Percentiles rank a stretch among this genome's conserved stretches.
These are phyloP conservation scores for Pulveroboletus sp. DNA, from an alignment of 768 basidiomycete species.

Conservation along the genomic window DNA sequence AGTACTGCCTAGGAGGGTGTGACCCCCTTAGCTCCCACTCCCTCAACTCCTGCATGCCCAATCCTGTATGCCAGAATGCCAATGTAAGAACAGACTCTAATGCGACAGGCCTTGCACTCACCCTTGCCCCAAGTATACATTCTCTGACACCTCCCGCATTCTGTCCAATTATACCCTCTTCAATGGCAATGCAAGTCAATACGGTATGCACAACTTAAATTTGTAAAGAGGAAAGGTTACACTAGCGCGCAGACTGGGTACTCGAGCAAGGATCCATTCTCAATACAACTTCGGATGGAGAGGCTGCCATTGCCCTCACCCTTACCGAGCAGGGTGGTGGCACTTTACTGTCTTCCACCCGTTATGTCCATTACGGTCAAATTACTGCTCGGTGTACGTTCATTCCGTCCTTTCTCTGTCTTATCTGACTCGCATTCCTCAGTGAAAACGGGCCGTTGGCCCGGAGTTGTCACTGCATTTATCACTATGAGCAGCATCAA, in stretches of 20 bases:
- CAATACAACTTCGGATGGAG: conserved; percentile 53
- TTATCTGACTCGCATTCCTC: background rate
- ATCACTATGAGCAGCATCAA: conserved; percentile 82
- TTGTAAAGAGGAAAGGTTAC: background rate
- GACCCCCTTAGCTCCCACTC: conserved; percentile 67
- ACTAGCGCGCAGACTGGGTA: conserved; percentile 53
- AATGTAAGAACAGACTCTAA: conserved; percentile 37
- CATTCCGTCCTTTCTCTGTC: background rate
- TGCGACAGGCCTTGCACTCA: background rate
- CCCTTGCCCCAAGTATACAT: conserved; percentile 43
- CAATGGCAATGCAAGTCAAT: conserved; percentile 68
- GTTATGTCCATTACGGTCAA: conserved; percentile 77
- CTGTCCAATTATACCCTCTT: conserved; percentile 61
- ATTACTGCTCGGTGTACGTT: conserved; percentile 57
- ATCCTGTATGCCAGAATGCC: conserved; percentile 63
- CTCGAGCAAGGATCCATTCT: conserved; percentile 63
- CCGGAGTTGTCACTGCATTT: conserved; percentile 78
- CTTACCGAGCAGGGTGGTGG: conserved; percentile 72
- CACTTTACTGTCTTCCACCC: conserved; percentile 72
- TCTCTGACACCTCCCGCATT: conserved; percentile 62
- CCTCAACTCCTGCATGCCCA: conserved; percentile 62
- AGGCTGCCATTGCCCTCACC: conserved; percentile 59
- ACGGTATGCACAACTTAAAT: conserved; percentile 40
- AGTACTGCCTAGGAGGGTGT: conserved; percentile 88
- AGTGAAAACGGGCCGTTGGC: conserved; percentile 81